Base-by-base conservation (phyloP, 2,329 filamentous ascomycete genomes). In the Nemania sp. region DNA sequence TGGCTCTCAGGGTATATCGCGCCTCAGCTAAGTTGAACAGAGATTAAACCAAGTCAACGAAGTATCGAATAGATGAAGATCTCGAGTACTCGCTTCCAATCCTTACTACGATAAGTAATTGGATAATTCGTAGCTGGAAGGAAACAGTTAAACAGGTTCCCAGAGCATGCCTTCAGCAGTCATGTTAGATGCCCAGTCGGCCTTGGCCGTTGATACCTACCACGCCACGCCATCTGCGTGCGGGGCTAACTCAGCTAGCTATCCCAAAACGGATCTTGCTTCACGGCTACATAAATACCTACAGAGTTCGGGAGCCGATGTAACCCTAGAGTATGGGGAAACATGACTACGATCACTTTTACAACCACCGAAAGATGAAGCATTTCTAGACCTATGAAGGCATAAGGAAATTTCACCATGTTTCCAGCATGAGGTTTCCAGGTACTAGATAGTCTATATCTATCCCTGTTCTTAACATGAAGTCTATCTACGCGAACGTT, bases 401-500 rank as follows among this genome's bases (percentile, higher is more conserved):
- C 38, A 41, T 15, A 41, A 41, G 38, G 18, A 10, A 18, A 41
- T 15, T 41, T 18, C 15, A 41, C 38, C 32, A 41, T 10, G 2
- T 41, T 35, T 35, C 32, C 11, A 8, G 32, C 6, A 35, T 7
- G 18, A 20, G 18, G n/a, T 18, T 8, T 45, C 38, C 7, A 20
- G 41, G 41, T 45, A 18, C 20, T 45, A 20, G 41, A 3, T 18
- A 41, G 8, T 8, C 3, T 45, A 8, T 45, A 45, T n/a, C n/a
- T 45, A 45, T 26, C 15, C 49, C 20, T 13, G 8, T 56, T 27
- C 11, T 27, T 38, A 49, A 52, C 52, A 67, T 53, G 35, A 63
- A 47, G 47, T 67, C 59, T 67, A 67, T 67, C 61, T 38, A 58
- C 22, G 22, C 54, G 45, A 62, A 24, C 35, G n/a, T 20, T 53